Base-by-base conservation (phyloP, 225 moss, liverwort and hornwort species). In the Physcomitrium patens region DNA sequence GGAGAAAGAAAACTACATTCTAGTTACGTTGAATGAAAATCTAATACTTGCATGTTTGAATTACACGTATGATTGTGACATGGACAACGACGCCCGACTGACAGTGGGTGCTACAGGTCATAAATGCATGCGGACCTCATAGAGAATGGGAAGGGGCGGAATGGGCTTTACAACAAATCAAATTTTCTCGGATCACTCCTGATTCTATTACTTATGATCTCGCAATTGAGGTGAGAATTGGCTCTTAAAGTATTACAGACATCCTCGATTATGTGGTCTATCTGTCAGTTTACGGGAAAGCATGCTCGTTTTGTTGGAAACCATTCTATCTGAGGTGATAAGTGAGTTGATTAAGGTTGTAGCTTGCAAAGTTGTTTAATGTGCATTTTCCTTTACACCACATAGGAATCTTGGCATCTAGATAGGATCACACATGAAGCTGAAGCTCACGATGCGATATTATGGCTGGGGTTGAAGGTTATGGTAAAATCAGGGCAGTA, bases 91-190 rank as follows among this genome's bases (percentile, higher is more conserved):
- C 31, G 31, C 31, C 31, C 31, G 31, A 37, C 14, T 56, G 69
- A 23, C 41, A 28, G 19, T 64, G 76, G 68, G 63, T 60, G 57
- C 57, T 23, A 44, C 84, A 99, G 94, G 90, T 91, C 54, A 81
- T 99, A 79, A 99, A 99, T 90, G 93, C 99, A 15, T 99, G 99
- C 81, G 91, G 84, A 57, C 76, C 90, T 77, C 87, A 86, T 72
- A 85, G 79, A 75, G 86, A 95, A 78, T 99, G 95, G 93, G 79
- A 90, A 74, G 86, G 91, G 73, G 80, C 89, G n/a, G 74, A 74
- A 13, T 92, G 91, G 91, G 83, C 89, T 53, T 77, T 99, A 46
- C 82, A 86, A 67, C 83, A 92, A 74, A 85, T 93, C 31, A 28
- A 74, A 15, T 74, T 54, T 59, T 80, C 72, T 53, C 70, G 87